A percentile compares a stretch with the other conserved stretches of the same genome.
Evolutionary conservation across 495 filamentous ascomycete species (phyloP).

Genomic region (Daldinia decipiens): DNA sequence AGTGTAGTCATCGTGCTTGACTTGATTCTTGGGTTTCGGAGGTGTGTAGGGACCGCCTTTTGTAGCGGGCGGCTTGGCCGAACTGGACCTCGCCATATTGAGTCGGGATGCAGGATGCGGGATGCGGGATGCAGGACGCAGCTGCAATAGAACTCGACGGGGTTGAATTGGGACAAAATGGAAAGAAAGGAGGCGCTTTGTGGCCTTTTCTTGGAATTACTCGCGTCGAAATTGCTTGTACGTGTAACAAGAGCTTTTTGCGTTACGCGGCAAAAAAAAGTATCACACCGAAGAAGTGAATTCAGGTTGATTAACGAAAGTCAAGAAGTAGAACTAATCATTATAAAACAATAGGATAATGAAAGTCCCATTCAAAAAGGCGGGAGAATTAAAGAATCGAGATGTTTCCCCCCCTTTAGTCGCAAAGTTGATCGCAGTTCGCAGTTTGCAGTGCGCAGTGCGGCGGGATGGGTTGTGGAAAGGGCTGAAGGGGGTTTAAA

Average conservation of each 20-base stretch:
- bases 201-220: constrained; percentile 29
- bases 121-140: background rate
- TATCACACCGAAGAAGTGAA: constrained; percentile 32
- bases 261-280: constrained; percentile 30
- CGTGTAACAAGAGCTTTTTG: constrained; percentile 20
- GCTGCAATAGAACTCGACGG: constrained; percentile 12
- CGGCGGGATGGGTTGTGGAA: constrained; percentile 25
- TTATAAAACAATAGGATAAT: constrained; percentile 53
- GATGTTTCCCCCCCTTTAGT: constrained; percentile 35
- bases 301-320: constrained; percentile 56
- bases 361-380: constrained; percentile 47
- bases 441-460: background rate
- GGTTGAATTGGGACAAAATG: constrained; percentile 6
- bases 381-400: constrained; percentile 25
- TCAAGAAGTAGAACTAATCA: constrained; percentile 55
- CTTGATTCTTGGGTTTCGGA: constrained; percentile 48
- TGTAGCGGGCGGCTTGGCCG: constrained; percentile 54
- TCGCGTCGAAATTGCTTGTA: constrained; percentile 8
- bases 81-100: constrained; percentile 56
- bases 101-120: constrained; percentile 1
- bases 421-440: constrained; percentile 13
- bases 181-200: constrained; percentile 35
- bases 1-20: constrained; percentile 63
- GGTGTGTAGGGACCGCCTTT: constrained; percentile 41
- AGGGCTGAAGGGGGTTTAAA: constrained; percentile 19